phyloP scores from a whole-genome alignment of 257 asterid genomes.

The Gardenia jasminoides region DNA sequence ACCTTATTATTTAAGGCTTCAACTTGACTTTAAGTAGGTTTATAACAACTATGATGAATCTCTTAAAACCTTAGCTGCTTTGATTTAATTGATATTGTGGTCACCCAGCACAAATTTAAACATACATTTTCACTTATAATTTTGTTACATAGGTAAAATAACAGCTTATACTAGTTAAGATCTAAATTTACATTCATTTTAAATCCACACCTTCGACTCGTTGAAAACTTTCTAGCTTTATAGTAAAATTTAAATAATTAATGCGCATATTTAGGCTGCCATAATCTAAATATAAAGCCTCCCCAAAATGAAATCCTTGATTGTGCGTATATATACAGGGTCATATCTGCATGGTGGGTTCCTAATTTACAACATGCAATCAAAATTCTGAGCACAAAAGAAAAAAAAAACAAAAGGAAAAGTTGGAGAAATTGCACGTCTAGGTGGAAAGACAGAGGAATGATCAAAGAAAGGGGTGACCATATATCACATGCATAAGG shows the following conservation, averaged over 20 bases:
- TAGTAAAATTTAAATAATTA: too few species aligned
- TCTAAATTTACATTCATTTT: too few species aligned
- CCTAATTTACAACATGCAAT: background rate
- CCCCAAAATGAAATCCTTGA: too few species aligned
- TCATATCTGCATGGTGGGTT: background rate
- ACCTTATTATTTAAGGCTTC: background rate
- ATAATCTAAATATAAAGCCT: background rate
- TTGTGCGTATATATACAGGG: background rate
- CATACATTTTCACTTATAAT: too few species aligned
- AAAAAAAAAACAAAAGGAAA: background rate
- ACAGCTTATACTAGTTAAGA: too few species aligned
- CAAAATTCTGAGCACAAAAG: background rate
- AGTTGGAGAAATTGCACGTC: background rate
- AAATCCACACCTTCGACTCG: too few species aligned
- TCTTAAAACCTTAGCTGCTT: too few species aligned
- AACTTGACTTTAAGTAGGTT: too few species aligned
- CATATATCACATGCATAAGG: constrained; percentile 47
- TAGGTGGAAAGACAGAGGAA: constrained; percentile 11
- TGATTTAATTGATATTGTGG: background rate
- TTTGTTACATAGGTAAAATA: too few species aligned
- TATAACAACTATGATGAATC: too few species aligned
- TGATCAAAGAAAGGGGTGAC: constrained; percentile 19
- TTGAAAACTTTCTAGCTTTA: too few species aligned
- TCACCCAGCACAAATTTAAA: background rate
- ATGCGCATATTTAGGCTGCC: too few species aligned